These are phyloP conservation scores for Fusarium citri DNA, from an alignment of 2,329 filamentous ascomycete genomes.

Conservation along the genomic window DNA sequence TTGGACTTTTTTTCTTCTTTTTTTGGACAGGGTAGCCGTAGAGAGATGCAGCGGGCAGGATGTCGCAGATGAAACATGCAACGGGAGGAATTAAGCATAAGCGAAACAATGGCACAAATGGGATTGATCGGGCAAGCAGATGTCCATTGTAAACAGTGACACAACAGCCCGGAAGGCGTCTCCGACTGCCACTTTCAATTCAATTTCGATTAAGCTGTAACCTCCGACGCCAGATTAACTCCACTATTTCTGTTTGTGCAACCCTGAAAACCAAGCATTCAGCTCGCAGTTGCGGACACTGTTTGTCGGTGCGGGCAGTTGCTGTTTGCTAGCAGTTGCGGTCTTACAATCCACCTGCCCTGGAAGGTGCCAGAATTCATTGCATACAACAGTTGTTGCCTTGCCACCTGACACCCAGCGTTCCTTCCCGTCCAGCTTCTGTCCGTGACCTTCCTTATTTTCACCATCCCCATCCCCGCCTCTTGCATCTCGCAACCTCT, in stretches of 20 bases:
- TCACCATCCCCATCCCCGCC: background rate
- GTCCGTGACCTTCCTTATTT: background rate
- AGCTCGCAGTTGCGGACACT: background rate
- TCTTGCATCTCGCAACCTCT: background rate
- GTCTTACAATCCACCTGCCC: background rate
- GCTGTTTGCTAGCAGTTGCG: background rate
- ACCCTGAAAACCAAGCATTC: background rate
- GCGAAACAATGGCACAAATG: background rate
- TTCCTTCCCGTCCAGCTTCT: background rate
- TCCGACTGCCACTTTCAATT: background rate
- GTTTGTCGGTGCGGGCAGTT: background rate
- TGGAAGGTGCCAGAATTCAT: background rate
- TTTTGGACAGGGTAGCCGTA: background rate
- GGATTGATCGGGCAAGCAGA: accelerated
- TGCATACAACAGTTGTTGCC: background rate
- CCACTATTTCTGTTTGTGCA: background rate
- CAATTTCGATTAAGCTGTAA: background rate
- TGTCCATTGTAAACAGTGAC: background rate
- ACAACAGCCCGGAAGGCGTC: background rate
- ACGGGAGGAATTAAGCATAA: background rate
- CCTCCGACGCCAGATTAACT: accelerated
- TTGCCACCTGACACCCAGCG: background rate
- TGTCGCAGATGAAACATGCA: background rate
- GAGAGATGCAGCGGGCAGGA: no score
- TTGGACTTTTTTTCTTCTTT: no score